Evolutionary conservation across 192 early-diverging fungal species (phyloP).

Genomic region (Nowakowskiella sp.): DNA sequence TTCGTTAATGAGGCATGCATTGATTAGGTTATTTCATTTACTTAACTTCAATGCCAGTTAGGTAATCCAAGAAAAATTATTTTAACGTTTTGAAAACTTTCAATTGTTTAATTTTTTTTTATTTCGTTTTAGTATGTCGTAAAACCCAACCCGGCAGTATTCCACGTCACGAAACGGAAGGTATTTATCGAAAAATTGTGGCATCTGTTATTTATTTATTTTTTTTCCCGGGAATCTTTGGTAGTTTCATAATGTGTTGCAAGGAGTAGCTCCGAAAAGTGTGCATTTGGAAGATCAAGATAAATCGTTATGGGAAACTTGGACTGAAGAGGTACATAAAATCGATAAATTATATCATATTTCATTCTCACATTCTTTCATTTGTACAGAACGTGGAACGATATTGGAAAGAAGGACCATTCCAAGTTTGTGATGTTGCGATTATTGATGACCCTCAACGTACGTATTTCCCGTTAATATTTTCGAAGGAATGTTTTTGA

Average conservation of each 20-base stretch:
- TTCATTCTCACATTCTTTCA: slow-evolving; percentile 45
- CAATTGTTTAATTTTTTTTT: too few relatives aligned
- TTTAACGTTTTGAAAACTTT: too few relatives aligned
- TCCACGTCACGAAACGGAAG: slow-evolving; percentile 83
- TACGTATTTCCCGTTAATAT: slow-evolving; percentile 5
- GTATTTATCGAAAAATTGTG: too few relatives aligned
- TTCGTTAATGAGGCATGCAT: slow-evolving; percentile 74
- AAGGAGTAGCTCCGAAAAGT: slow-evolving; percentile 58
- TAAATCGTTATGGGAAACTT: slow-evolving; percentile 38
- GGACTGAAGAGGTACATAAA: slow-evolving; percentile 9
- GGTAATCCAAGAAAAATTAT: too few relatives aligned
- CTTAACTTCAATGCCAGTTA: slow-evolving; percentile 58
- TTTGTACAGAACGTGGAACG: slow-evolving; percentile 61
- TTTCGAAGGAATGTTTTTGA: neutral
- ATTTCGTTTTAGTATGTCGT: slow-evolving; percentile 74
- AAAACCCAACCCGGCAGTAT: slow-evolving; percentile 75
- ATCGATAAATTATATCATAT: slow-evolving; percentile 13
- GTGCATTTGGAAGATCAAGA: slow-evolving; percentile 52
- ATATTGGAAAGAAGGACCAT: slow-evolving; percentile 68
- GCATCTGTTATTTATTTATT: too few relatives aligned
- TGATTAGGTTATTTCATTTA: slow-evolving; percentile 59
- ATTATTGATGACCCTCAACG: slow-evolving; percentile 80
- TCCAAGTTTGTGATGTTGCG: slow-evolving; percentile 67
- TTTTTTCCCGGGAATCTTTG: too few relatives aligned
- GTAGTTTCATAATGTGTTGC: slow-evolving; percentile 82